Conservation (phyloP, 164 flowering plant species). For the Macadamia tetraphylla region DNA sequence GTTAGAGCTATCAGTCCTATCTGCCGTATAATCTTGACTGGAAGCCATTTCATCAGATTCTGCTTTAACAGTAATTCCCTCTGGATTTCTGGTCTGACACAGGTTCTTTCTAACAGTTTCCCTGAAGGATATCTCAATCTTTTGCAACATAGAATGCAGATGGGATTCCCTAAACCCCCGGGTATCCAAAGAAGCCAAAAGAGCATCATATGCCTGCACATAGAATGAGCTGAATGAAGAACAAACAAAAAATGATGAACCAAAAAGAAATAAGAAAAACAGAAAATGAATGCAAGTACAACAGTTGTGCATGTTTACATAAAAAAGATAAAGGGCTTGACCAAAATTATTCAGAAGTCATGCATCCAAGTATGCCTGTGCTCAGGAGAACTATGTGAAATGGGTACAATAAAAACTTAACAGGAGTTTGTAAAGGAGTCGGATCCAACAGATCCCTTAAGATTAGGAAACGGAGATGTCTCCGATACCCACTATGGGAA, state of each 20-base stretch:
- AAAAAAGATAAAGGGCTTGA: not conserved
- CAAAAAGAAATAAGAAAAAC: conserved; percentile 3
- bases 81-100: conserved; percentile 5
- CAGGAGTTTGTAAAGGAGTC: too few species aligned
- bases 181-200: conserved; percentile 65
- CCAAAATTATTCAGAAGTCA: not conserved
- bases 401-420: too few species aligned
- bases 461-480: too few species aligned
- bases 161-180: conserved; percentile 85
- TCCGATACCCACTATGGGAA: too few species aligned
- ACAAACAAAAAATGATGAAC: conserved; percentile 1
- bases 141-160: conserved; percentile 67
- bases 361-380: too few species aligned
- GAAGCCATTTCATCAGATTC: conserved; percentile 28
- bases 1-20: conserved; percentile 39
- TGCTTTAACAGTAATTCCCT: conserved; percentile 17
- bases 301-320: too few species aligned
- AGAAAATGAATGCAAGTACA: not conserved
- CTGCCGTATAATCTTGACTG: conserved; percentile 23
- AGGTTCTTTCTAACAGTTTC: conserved; percentile 39
- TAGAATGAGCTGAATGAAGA: not conserved
- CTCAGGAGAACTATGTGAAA: too few species aligned
- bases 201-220: conserved; percentile 69
- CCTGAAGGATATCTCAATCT: conserved; percentile 57
- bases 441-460: too few species aligned